Conservation (phyloP, 805 yeast genomes). For the Zygotorulaspora florentina region DNA sequence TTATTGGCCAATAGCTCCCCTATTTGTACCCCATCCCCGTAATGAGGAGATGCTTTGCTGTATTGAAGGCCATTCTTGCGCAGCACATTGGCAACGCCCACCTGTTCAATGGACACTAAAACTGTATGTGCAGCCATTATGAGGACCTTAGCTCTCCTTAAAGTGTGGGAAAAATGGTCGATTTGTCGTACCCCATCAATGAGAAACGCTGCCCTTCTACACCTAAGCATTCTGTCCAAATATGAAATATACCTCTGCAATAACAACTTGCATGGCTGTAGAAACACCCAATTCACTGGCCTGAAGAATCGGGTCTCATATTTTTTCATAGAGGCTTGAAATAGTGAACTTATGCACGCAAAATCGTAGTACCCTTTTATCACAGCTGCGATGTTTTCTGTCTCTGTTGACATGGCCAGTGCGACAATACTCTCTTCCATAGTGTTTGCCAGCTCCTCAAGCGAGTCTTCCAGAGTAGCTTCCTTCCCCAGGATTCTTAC, state of each 20-base stretch:
- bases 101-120: not conserved
- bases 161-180: not conserved
- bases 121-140: not conserved
- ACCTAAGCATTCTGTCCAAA: not conserved
- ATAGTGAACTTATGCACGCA: not conserved
- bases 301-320: not conserved
- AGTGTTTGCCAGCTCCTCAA: not conserved
- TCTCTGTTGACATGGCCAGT: not conserved
- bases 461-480: not conserved
- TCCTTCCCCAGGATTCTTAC: not conserved
- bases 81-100: not conserved
- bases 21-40: not conserved
- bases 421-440: not conserved
- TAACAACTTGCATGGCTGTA: not conserved
- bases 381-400: not conserved
- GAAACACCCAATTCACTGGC: not conserved
- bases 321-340: not conserved
- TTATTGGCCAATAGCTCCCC: not conserved
- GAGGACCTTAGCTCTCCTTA: not conserved
- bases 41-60: not conserved
- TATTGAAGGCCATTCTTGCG: not conserved
- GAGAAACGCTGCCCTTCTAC: not conserved
- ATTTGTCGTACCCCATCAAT: not conserved
- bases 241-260: slow-evolving; percentile 1
- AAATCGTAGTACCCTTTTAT: not conserved